phyloP scores from a whole-genome alignment of 768 basidiomycete genomes.

The Psilocybe tampanensis region DNA sequence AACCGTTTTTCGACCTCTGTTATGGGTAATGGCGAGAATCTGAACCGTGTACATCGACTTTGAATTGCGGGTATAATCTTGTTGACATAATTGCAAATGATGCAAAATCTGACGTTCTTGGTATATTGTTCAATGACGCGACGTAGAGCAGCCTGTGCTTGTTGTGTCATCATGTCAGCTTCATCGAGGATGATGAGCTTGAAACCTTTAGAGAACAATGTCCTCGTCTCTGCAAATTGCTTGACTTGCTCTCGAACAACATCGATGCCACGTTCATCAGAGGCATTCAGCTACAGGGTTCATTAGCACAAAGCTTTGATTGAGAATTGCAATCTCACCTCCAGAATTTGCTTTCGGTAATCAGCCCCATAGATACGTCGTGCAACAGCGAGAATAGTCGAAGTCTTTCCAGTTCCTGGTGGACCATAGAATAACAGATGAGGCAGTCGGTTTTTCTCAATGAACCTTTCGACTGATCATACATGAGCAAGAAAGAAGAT shows the following conservation, averaged over 20 bases:
- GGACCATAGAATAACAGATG: conserved; percentile 98
- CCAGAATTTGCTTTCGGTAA: conserved; percentile 91
- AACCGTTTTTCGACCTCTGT: conserved; percentile 85
- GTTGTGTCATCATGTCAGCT: conserved; percentile 99
- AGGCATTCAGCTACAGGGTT: conserved; percentile 86
- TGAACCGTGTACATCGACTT: conserved; percentile 96
- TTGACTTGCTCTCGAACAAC: conserved; percentile 99
- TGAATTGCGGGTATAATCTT: conserved; percentile 98
- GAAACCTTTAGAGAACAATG: conserved; percentile 88
- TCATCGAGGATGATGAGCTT: conserved; percentile 98
- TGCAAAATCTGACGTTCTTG: conserved; percentile 98
- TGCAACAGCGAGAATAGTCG: conserved; percentile 94
- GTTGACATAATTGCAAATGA: conserved; percentile 99
- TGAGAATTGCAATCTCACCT: conserved; percentile 56
- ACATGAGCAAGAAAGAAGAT: conserved; percentile 14
- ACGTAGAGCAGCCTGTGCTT: conserved; percentile 94
- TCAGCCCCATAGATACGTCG: conserved; percentile 89
- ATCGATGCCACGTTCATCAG: conserved; percentile 98
- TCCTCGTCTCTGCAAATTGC: conserved; percentile 95
- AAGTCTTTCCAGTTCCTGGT: conserved; percentile 98
- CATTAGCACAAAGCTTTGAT: not conserved
- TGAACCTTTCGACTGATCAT: conserved; percentile 88
- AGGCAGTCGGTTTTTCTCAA: conserved; percentile 90
- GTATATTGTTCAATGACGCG: conserved; percentile 99
- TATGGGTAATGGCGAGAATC: conserved; percentile 92